Evolutionary conservation across 768 basidiomycete species (phyloP), one percentile per base, ranked within the genome.

Genomic region (Cyathus striatus): DNA sequence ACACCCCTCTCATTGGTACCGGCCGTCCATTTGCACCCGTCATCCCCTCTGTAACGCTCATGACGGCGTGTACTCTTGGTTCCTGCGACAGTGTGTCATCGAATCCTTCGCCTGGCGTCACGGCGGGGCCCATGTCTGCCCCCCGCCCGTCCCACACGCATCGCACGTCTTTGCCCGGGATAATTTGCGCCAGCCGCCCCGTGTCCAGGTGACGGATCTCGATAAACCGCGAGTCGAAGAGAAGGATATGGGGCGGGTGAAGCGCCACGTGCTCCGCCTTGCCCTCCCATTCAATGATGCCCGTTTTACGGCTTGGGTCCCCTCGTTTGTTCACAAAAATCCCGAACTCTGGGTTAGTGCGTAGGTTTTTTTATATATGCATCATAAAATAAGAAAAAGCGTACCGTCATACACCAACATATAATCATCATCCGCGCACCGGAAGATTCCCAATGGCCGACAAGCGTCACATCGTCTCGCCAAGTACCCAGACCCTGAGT

Each of bases 211-310:
- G 85, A 18, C 92, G 81, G 30, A 96, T 77, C 62, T 96, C 92
- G 52, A 96, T 87, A 66, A 96, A 94, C 2, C 87, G 83, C 6
- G 80, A 73, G 58, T 94, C 90, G 58, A 95, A 90, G 37, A 93
- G 77, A 33, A 94, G 72, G 37, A 97, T 70, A 55, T 92, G 92
- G 1, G 92, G 93, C 35, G 84, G 78, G 57, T 94, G 92, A 66
- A 90, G 83, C 2, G 91, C 90, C 18, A 90, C 90, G 23, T 81
- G 82, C 50, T 93, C 90, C 0, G 90, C 90, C 0, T 79, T 85
- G 14, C 92, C 90, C 61, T 98, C 94, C 91, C 92, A 98, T 61
- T 98, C 94, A 43, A 96, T 86, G 4, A 82, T 81, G 16, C 78
- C 76, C 14, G 75, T 67, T 5, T 65, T 52, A 23, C 90, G 80